Conservation (phyloP, 1,284 basidiomycete species). For the Ceratobasidium sp. region DNA sequence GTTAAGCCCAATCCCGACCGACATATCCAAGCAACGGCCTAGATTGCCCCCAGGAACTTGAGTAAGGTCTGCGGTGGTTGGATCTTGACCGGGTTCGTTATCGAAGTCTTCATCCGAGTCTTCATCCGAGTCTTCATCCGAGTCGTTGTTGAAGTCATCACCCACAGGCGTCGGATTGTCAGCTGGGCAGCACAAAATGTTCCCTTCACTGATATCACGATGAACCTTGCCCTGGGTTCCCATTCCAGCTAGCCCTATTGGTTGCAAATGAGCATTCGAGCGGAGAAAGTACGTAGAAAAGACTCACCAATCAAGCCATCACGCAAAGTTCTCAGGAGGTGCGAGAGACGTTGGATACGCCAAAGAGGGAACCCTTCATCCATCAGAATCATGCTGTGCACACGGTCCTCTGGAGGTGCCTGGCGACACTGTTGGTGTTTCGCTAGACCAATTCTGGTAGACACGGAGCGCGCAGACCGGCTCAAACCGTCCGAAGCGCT, state of each 20-base stretch:
- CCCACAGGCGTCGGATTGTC: not conserved
- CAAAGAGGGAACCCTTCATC: slow-evolving; percentile 20
- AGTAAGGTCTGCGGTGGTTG: not conserved
- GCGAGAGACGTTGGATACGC: not conserved
- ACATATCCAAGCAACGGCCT: not conserved
- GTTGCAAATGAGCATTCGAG: no score
- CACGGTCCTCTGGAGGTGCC: not conserved
- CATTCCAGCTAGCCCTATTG: slow-evolving; percentile 16
- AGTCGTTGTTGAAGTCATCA: not conserved
- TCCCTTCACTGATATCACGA: slow-evolving; percentile 42
- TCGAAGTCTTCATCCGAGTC: not conserved
- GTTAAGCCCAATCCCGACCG: not conserved
- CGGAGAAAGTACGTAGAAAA: no score
- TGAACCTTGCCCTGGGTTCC: slow-evolving; percentile 25
- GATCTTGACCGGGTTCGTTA: slow-evolving; percentile 16
- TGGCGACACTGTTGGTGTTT: not conserved
- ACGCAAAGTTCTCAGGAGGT: not conserved
- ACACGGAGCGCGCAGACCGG: not conserved
- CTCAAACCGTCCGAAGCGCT: not conserved
- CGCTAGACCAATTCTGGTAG: not conserved
- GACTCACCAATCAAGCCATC: slow-evolving; percentile 19
- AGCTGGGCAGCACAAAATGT: slow-evolving; percentile 25
- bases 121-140: not conserved
- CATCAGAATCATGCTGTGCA: slow-evolving; percentile 14
- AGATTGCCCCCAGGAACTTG: no score